Percentiles rank a stretch among this genome's conserved stretches.
Evolutionary conservation across 2,329 filamentous ascomycete species (phyloP).

Genomic region (Aspergillus sclerotialis): DNA sequence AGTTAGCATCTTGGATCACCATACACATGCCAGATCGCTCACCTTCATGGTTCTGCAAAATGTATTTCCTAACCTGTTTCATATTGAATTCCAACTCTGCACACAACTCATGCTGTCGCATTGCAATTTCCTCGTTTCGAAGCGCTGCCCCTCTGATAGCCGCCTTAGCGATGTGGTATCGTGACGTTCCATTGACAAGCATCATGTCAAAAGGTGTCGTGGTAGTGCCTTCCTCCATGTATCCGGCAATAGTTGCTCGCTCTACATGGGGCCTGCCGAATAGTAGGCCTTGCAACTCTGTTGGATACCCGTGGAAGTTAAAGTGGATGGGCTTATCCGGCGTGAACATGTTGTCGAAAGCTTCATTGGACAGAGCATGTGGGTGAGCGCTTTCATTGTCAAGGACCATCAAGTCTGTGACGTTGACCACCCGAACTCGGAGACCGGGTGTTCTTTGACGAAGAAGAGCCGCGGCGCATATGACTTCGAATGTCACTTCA

Average conservation of each 20-base stretch:
- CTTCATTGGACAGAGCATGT: constrained; percentile 47
- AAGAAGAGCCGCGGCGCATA: constrained; percentile 54
- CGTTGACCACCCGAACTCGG: constrained; percentile 56
- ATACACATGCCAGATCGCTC: constrained; percentile 13
- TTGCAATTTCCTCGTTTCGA: constrained; percentile 42
- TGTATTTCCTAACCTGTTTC: constrained; percentile 47
- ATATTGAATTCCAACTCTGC: constrained; percentile 45
- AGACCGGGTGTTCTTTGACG: constrained; percentile 45
- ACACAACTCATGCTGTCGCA: constrained; percentile 40
- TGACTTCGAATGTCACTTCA: constrained; percentile 59
- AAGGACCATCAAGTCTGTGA: constrained; percentile 60
- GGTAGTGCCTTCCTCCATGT: constrained; percentile 59
- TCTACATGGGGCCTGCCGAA: constrained; percentile 50
- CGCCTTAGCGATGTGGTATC: constrained; percentile 53
- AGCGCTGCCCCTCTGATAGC: constrained; percentile 46
- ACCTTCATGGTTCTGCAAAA: constrained; percentile 48
- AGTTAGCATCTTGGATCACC: constrained; percentile 1
- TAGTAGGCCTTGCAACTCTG: constrained; percentile 54
- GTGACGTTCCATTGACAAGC: constrained; percentile 54
- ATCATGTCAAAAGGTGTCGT: constrained; percentile 67
- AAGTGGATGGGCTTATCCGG: constrained; percentile 51
- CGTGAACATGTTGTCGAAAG: constrained; percentile 54
- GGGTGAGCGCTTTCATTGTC: constrained; percentile 50
- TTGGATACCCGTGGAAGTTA: constrained; percentile 61
- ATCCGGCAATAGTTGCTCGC: constrained; percentile 51